Evolutionary conservation across 2,329 filamentous ascomycete species (phyloP), one percentile per base, ranked within the genome.

Genomic region (Exophiala viscosa): DNA sequence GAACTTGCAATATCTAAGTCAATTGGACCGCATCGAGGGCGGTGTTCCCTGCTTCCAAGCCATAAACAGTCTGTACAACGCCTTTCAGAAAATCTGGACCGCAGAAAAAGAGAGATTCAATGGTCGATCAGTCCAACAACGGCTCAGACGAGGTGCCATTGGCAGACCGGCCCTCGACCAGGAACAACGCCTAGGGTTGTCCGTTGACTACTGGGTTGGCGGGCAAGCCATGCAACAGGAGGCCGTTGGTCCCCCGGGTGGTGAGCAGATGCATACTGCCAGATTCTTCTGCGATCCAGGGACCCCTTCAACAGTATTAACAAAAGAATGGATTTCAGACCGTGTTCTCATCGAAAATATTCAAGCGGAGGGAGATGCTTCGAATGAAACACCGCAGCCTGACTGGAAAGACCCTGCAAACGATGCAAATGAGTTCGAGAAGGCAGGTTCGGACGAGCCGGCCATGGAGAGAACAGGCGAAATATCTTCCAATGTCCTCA

Each of bases 31-130:
- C 48, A 66, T 74, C 45, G 73, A 72, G 49, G 66, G 70, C 45
- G 69, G 73, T 38, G 67, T 73, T 9, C 75, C 75, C 42, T 75
- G 73, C 40, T 75, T 76, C 43, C 69, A 74, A 60, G 72, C 73
- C 9, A 61, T 74, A n/a, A 71, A 72, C 47, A 70, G 69, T 13
- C 64, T 76, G 4, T 69, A 71, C 49, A 65, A 71, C 49, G 71
- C 70, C 33, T 62, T 75, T 41, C 69, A 66, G 58, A 68, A 69
- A 33, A 62, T 75, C 35, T 76, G 72, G 73, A 64, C 67, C 7
- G 70, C 70, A 41, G 73, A 75, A 57, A 64, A 60, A 43, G 67
- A 67, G 35, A 63, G 59, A 8, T 58, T 60, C 42, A 67, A 65
- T 18, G 65, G 64, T 33, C 55, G 60, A 1, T 61, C 67, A 41